Conservation (phyloP, 2,329 filamentous ascomycete species). For the Pyrenophora teres region DNA sequence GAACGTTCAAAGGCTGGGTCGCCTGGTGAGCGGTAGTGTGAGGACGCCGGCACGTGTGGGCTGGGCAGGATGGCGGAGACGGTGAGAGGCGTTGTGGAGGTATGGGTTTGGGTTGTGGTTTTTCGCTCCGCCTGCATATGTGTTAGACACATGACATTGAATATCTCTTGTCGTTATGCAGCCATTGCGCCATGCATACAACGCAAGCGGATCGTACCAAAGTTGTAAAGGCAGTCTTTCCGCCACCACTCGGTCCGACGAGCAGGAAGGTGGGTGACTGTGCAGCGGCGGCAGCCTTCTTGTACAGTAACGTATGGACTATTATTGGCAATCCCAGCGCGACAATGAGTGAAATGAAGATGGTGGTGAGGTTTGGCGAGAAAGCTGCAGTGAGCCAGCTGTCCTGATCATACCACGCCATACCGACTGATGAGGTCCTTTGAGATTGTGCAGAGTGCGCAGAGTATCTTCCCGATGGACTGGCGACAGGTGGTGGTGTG, state of each 20-base stretch:
- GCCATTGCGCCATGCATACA: not conserved
- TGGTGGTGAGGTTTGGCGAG: slow-evolving; percentile 52
- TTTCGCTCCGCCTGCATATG: slow-evolving; percentile 58
- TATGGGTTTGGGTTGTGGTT: slow-evolving; percentile 59
- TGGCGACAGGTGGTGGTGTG: not conserved
- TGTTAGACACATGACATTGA: not conserved
- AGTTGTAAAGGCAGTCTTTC: slow-evolving; percentile 88
- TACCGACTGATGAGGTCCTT: slow-evolving; percentile 5
- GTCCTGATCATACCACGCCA: slow-evolving; percentile 47
- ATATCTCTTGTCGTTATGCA: not conserved
- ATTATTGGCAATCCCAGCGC: slow-evolving; percentile 75
- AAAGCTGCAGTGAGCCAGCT: slow-evolving; percentile 55
- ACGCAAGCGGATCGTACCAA: slow-evolving; percentile 57
- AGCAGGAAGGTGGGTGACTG: slow-evolving; percentile 76
- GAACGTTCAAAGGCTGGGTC: slow-evolving; percentile 61
- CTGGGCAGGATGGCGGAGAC: slow-evolving; percentile 64
- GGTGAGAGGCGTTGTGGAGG: slow-evolving; percentile 50
- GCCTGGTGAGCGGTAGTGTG: slow-evolving; percentile 68
- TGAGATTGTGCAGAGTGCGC: not conserved
- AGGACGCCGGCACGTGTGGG: slow-evolving; percentile 61
- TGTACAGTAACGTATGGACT: slow-evolving; percentile 76
- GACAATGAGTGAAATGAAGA: slow-evolving; percentile 72
- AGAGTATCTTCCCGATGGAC: not conserved
- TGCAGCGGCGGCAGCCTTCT: slow-evolving; percentile 65
- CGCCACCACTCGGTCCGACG: slow-evolving; percentile 77